Base-by-base conservation (phyloP, 352 stramenopile species). In the Globisporangium heterothallicum region DNA sequence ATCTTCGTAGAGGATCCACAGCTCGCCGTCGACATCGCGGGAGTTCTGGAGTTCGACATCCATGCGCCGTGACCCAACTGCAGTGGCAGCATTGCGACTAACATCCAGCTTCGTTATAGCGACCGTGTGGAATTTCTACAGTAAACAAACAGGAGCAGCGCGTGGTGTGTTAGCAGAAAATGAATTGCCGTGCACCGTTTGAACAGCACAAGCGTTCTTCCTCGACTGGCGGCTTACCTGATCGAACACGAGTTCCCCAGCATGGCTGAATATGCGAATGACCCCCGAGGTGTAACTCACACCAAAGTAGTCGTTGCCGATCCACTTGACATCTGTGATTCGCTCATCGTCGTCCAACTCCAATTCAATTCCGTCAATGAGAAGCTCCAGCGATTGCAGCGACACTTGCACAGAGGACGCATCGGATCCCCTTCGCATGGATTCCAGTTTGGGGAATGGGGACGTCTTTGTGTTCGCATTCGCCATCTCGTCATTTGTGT, bases 1-100 rank as follows among this genome's bases (percentile, higher is more conserved):
- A 47, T 94, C 83, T 6, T 72, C 68, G 51, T 88, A 92, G 2
- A 94, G 61, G 6, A 94, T 69, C 78, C 81, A 94, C 6, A 94
- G 53, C 40, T 91, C 79, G 2, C 73, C 74, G 21, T 82, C 67
- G 18, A 45, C 30, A 30, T 73, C 64, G 13, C 35, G 50, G 8
- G 65, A 52, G 22, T 48, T 36, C 35, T 56, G 35, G n/a, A 70
- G 47, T 40, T 63, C 46, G 26, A 64, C 68, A 22, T 66, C 70
- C 14, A 67, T 29, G 21, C 69, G 64, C 2, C 70, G 58, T 0
- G 61, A 32, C 0, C 55, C 61, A 49, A 70, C 45, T 27, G 64
- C 66, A 9, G 67, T 68, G 18, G 72, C 57, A 9, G 49, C 56
- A 26, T 62, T 74, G 26, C 58, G 57, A 42, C 78, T 80, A n/a